Evolutionary conservation across 352 stramenopile genomes (phyloP).

Genomic region (Globisporangium radiosum): DNA sequence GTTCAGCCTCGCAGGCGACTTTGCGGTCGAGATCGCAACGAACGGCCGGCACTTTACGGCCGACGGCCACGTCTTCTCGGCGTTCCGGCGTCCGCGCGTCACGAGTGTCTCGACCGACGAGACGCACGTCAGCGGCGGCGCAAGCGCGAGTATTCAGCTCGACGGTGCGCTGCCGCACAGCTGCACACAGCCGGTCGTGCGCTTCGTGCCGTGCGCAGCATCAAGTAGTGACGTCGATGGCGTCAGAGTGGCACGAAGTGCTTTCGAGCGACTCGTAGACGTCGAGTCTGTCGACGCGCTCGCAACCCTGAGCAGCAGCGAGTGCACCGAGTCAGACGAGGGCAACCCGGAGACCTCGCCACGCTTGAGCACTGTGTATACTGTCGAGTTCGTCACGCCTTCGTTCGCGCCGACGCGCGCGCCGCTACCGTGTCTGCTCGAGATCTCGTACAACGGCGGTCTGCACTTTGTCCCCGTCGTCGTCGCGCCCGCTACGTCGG

Average conservation of each 20-base stretch:
- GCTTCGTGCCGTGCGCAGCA: slow-evolving; percentile 24
- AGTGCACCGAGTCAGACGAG: neutral
- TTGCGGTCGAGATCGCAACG: slow-evolving; percentile 68
- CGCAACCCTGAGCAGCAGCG: neutral
- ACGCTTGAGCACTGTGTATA: neutral
- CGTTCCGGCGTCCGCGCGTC: slow-evolving; percentile 38
- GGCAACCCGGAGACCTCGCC: slow-evolving; percentile 1
- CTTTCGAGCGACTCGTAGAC: neutral
- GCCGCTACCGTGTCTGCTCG: slow-evolving; percentile 28
- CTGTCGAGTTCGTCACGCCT: slow-evolving; percentile 24
- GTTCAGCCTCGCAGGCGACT: slow-evolving; percentile 55
- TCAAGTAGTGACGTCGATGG: slow-evolving; percentile 4
- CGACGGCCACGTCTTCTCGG: slow-evolving; percentile 48
- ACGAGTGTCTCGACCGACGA: slow-evolving; percentile 37
- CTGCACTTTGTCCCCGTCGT: slow-evolving; percentile 32
- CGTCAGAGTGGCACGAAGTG: neutral
- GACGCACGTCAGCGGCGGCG: slow-evolving; percentile 22
- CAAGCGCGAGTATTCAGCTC: slow-evolving; percentile 27
- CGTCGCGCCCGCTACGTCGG: slow-evolving; percentile 9
- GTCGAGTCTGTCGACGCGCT: neutral
- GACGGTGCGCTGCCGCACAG: slow-evolving; percentile 29
- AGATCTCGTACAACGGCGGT: slow-evolving; percentile 58
- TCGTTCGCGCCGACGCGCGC: slow-evolving; percentile 13
- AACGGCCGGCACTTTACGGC: slow-evolving; percentile 76
- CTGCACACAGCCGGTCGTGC: slow-evolving; percentile 24